phyloP scores from a whole-genome alignment of 495 filamentous ascomycete genomes.

The Ramalina intermedia region DNA sequence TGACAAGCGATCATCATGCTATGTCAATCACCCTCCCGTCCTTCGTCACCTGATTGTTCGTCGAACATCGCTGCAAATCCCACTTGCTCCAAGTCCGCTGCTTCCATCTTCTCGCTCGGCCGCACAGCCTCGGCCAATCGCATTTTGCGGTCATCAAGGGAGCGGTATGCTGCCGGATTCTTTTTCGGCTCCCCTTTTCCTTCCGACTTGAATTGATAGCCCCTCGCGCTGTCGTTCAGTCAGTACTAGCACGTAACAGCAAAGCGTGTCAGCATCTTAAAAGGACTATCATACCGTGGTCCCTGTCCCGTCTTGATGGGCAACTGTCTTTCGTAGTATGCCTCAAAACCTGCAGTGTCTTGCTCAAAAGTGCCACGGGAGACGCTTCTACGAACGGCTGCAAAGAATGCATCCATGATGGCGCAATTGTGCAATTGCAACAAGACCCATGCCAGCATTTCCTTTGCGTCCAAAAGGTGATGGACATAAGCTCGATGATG shows the following conservation, averaged over 20 bases:
- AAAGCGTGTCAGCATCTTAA: background rate
- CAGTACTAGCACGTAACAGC: background rate
- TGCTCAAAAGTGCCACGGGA: constrained; percentile 46
- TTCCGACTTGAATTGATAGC: constrained; percentile 67
- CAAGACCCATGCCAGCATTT: constrained; percentile 93
- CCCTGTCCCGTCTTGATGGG: constrained; percentile 63
- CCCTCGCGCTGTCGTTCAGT: constrained; percentile 41
- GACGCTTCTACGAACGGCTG: constrained; percentile 46
- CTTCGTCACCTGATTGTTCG: background rate
- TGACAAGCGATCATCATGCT: too few relatives aligned
- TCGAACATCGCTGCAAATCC: constrained; percentile 44
- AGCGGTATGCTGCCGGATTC: constrained; percentile 51
- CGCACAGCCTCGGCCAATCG: constrained; percentile 34
- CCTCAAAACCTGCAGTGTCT: constrained; percentile 39
- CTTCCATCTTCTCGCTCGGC: constrained; percentile 33
- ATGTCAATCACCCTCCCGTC: too few relatives aligned
- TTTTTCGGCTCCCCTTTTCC: constrained; percentile 49
- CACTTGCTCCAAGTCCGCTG: constrained; percentile 39
- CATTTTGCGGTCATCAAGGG: constrained; percentile 35
- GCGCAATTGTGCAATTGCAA: constrained; percentile 82
- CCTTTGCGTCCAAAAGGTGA: constrained; percentile 73
- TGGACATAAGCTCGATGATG: constrained; percentile 81
- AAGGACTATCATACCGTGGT: constrained; percentile 42
- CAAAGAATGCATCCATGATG: constrained; percentile 59
- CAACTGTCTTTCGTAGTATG: constrained; percentile 48